Conservation (phyloP, 305 asterid species). For the Solanum hybrid region DNA sequence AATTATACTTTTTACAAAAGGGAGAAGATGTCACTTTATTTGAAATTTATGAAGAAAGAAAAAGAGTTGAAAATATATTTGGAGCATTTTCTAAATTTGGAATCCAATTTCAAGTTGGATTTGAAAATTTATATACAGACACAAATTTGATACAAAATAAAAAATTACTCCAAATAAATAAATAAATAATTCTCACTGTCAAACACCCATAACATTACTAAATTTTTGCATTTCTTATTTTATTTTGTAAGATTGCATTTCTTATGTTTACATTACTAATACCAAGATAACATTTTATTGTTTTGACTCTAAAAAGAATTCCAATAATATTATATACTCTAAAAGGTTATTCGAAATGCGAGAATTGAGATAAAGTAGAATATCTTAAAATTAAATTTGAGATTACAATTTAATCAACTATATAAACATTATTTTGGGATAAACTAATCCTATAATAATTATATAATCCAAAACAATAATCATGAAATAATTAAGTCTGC, state of each 20-base stretch:
- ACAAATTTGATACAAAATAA: background rate
- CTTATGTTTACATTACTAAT: background rate
- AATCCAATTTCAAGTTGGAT: background rate
- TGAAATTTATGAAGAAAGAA: background rate
- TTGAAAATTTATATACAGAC: background rate
- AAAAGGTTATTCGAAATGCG: background rate
- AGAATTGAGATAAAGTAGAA: background rate
- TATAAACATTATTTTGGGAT: background rate
- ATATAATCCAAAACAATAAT: background rate
- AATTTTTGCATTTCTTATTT: background rate
- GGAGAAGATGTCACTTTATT: background rate
- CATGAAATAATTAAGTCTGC: background rate
- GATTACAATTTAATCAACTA: background rate
- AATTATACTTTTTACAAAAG: background rate
- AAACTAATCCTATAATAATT: background rate
- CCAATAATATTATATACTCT: background rate
- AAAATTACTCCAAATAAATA: background rate
- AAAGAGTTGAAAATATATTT: background rate
- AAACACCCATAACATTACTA: background rate
- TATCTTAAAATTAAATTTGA: background rate
- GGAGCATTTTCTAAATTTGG: background rate
- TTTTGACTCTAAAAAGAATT: background rate
- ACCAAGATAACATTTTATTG: background rate
- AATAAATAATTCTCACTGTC: background rate
- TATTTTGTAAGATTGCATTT: background rate